phyloP scores from a whole-genome alignment of 1,139 yeast species.

The Kodamaea suecica region DNA sequence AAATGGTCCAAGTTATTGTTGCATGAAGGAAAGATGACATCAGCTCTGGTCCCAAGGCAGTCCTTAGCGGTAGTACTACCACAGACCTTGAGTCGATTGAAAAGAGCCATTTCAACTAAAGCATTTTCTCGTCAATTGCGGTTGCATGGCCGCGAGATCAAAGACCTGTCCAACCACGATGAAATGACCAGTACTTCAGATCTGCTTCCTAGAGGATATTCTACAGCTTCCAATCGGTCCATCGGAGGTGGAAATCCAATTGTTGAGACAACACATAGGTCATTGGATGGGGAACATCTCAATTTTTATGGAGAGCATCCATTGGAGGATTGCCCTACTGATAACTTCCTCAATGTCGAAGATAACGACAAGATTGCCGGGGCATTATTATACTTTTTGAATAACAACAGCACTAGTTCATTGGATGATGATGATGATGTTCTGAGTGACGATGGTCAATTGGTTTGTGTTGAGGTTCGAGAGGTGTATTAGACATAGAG shows the following conservation, averaged over 20 bases:
- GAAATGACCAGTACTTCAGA: background rate
- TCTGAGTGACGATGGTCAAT: slow-evolving; percentile 1
- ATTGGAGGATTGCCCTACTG: background rate
- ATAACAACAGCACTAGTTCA: slow-evolving; percentile 4
- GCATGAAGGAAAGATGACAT: background rate
- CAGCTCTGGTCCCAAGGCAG: background rate
- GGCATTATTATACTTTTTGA: slow-evolving; percentile 7
- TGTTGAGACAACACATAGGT: slow-evolving; percentile 2
- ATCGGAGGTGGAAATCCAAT: slow-evolving; percentile 2
- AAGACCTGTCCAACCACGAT: background rate
- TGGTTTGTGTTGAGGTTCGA: too few relatives aligned
- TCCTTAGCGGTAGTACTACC: background rate
- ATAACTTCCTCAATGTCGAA: slow-evolving; percentile 1
- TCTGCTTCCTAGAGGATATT: slow-evolving; percentile 1
- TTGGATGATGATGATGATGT: slow-evolving; percentile 4
- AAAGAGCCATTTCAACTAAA: slow-evolving; percentile 1
- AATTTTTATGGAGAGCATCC: background rate
- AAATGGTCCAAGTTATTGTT: slow-evolving; percentile 1
- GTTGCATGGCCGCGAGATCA: background rate
- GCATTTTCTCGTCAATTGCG: background rate
- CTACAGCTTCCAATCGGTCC: background rate
- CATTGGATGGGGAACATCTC: background rate
- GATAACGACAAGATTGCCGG: slow-evolving; percentile 7
- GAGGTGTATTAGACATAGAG: too few relatives aligned
- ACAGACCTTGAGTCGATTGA: background rate